Conservation (phyloP, 1,284 basidiomycete genomes). For the Rhodotorula sp. region DNA sequence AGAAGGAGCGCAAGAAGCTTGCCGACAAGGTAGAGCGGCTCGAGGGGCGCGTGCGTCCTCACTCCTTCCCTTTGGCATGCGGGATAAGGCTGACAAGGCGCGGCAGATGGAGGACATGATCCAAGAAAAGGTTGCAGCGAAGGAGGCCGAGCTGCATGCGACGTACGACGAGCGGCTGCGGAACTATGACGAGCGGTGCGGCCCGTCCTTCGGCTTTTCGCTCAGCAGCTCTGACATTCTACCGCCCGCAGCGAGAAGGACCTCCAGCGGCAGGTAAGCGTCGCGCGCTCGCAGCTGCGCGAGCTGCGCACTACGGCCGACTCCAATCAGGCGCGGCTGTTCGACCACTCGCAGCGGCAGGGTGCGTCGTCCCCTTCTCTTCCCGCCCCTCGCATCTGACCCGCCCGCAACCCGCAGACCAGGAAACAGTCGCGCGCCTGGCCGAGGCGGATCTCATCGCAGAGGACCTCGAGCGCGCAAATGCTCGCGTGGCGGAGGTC, state of each 20-base stretch:
- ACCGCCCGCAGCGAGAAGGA: slow-evolving; percentile 74
- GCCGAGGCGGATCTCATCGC: slow-evolving; percentile 90
- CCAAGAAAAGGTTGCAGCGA: slow-evolving; percentile 77
- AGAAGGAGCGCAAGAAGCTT: slow-evolving; percentile 73
- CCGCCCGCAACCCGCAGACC: slow-evolving; percentile 61
- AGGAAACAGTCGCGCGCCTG: slow-evolving; percentile 82
- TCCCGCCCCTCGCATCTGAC: neutral
- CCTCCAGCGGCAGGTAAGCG: slow-evolving; percentile 77
- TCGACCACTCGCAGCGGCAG: slow-evolving; percentile 84
- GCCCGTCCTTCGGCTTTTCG: neutral
- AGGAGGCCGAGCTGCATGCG: slow-evolving; percentile 92
- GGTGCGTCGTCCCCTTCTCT: slow-evolving; percentile 56
- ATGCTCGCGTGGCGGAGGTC: slow-evolving; percentile 83
- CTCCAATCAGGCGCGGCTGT: slow-evolving; percentile 82
- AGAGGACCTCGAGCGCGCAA: slow-evolving; percentile 88
- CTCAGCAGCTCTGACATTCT: neutral
- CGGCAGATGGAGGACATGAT: slow-evolving; percentile 85
- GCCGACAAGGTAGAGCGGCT: slow-evolving; percentile 72
- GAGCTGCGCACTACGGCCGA: slow-evolving; percentile 89
- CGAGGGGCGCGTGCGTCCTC: slow-evolving; percentile 70
- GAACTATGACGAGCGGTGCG: slow-evolving; percentile 89
- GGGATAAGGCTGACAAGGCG: neutral
- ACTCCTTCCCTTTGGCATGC: no score
- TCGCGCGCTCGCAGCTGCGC: slow-evolving; percentile 82
- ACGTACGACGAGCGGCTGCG: slow-evolving; percentile 92